A percentile compares a stretch with the other conserved stretches of the same genome.
These are phyloP conservation scores for Candida xyloterini DNA, from an alignment of 805 yeast genomes.

Conservation along the genomic window DNA sequence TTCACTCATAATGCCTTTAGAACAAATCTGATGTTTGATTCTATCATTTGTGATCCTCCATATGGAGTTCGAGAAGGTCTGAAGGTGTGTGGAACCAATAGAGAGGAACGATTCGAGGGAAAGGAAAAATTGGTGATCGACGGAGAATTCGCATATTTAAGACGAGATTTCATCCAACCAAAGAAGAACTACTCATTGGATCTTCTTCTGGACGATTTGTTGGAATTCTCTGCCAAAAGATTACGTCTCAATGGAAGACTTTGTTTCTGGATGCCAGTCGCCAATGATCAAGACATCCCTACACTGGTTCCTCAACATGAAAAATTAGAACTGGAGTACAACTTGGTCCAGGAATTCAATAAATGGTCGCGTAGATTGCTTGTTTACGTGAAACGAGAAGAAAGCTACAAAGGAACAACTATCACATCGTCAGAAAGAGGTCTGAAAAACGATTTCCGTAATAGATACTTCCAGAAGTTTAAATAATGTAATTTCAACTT, in stretches of 20 bases:
- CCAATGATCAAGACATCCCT: slow-evolving; percentile 66
- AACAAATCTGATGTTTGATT: slow-evolving; percentile 57
- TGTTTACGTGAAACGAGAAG: slow-evolving; percentile 69
- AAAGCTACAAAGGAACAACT: slow-evolving; percentile 46
- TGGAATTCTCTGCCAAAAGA: slow-evolving; percentile 68
- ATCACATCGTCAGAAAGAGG: slow-evolving; percentile 42
- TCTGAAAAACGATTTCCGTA: slow-evolving; percentile 61
- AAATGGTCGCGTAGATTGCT: slow-evolving; percentile 90
- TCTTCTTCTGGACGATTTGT: slow-evolving; percentile 70
- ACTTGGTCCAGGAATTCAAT: slow-evolving; percentile 82
- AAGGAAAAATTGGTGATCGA: slow-evolving; percentile 72
- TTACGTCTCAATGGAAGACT: slow-evolving; percentile 75
- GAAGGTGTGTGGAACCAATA: slow-evolving; percentile 82
- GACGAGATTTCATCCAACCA: slow-evolving; percentile 86
- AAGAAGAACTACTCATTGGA: slow-evolving; percentile 87
- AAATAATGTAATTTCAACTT: slow-evolving; percentile 8
- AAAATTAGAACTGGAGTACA: slow-evolving; percentile 63
- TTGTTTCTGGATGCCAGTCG: slow-evolving; percentile 97
- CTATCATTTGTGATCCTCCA: slow-evolving; percentile 94
- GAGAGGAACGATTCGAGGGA: slow-evolving; percentile 58
- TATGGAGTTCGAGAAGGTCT: slow-evolving; percentile 96
- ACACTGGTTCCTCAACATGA: slow-evolving; percentile 77
- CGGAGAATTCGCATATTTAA: slow-evolving; percentile 72
- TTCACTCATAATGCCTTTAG: slow-evolving; percentile 89
- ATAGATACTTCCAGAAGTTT: slow-evolving; percentile 71